These are phyloP conservation scores for Ustilago cynodontis DNA, from an alignment of 1,284 basidiomycete genomes.

Conservation along the genomic window DNA sequence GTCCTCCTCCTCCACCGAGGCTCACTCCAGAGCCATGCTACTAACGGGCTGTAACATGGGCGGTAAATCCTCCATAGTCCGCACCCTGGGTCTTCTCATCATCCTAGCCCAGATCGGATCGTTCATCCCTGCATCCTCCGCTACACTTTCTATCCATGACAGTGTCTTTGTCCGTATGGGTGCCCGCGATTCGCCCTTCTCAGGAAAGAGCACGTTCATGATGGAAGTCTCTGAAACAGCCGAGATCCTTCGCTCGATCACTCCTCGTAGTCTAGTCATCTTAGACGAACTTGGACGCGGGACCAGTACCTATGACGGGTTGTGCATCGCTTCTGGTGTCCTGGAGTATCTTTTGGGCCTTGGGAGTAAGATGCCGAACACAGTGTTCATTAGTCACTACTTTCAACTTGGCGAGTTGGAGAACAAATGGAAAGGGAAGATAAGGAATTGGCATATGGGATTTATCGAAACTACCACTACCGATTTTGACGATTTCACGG, in stretches of 20 bases:
- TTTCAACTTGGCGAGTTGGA: constrained; percentile 49
- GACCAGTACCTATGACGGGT: constrained; percentile 58
- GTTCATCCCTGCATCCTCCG: constrained; percentile 78
- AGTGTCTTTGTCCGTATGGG: constrained; percentile 85
- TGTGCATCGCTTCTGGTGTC: constrained; percentile 58
- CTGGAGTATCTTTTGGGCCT: constrained; percentile 44
- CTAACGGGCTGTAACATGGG: constrained; percentile 70
- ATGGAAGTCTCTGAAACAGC: constrained; percentile 94
- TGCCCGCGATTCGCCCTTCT: constrained; percentile 85
- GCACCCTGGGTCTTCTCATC: constrained; percentile 62
- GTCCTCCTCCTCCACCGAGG: not conserved
- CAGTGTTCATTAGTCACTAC: constrained; percentile 67
- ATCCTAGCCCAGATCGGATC: constrained; percentile 74
- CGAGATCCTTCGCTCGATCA: constrained; percentile 77
- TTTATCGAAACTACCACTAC: constrained; percentile 26
- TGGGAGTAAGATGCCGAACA: constrained; percentile 21
- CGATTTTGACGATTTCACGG: not conserved
- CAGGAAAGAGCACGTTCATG: constrained; percentile 92
- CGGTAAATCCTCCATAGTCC: constrained; percentile 77
- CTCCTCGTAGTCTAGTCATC: constrained; percentile 69
- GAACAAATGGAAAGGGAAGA: not conserved
- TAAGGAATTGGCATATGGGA: constrained; percentile 63
- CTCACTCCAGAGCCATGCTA: constrained; percentile 42
- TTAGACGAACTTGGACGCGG: constrained; percentile 62
- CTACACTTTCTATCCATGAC: constrained; percentile 82